Evolutionary conservation across 495 filamentous ascomycete species (phyloP).

Genomic region (Hypoxylon lienhwacheense): DNA sequence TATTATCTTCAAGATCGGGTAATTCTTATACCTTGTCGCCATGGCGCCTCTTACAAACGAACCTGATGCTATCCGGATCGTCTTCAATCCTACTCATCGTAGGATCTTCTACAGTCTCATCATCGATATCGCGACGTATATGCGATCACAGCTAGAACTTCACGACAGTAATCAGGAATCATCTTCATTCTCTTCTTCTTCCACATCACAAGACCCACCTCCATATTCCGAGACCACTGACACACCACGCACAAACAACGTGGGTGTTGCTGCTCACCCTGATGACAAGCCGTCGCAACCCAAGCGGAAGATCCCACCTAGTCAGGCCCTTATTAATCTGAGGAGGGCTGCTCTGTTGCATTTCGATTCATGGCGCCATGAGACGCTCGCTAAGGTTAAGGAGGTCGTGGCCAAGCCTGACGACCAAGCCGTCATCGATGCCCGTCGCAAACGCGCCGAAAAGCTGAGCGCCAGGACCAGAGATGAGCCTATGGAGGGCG

Average conservation of each 20-base stretch:
- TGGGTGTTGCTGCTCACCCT: not conserved
- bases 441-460: conserved; percentile 42
- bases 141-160: conserved; percentile 48
- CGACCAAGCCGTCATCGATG: conserved; percentile 41
- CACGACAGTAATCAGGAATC: conserved; percentile 9
- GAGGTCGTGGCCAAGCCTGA: conserved; percentile 43
- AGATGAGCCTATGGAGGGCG: conserved; percentile 17
- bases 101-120: conserved; percentile 47
- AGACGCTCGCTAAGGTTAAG: conserved; percentile 41
- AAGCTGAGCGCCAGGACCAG: conserved; percentile 12
- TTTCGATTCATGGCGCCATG: conserved; percentile 47
- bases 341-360: conserved; percentile 43
- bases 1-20: too few relatives aligned
- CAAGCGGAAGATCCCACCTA: conserved; percentile 17
- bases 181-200: conserved; percentile 9
- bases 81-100: conserved; percentile 47
- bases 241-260: conserved; percentile 5
- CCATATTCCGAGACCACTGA: conserved; percentile 18
- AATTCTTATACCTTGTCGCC: too few relatives aligned
- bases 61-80: conserved; percentile 48
- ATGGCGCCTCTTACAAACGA: conserved; percentile 52
- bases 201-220: not conserved
- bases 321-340: conserved; percentile 38
- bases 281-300: not conserved
- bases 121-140: conserved; percentile 42